phyloP scores from a whole-genome alignment of 768 basidiomycete genomes.

The Boletus vinaceobasis region DNA sequence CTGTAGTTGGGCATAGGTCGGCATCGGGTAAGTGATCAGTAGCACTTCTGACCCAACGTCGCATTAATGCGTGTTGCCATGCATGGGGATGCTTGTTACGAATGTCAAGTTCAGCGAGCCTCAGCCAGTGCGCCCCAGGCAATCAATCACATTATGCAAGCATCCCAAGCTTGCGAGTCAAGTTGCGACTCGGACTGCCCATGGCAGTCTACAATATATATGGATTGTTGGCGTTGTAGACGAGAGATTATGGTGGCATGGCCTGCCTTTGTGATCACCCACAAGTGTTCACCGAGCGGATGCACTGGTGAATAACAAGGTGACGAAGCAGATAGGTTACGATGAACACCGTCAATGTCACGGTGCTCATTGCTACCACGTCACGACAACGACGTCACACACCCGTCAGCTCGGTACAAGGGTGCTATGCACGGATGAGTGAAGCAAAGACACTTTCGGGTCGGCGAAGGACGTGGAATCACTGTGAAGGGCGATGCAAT shows the following conservation, averaged over 20 bases:
- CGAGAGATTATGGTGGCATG: neutral
- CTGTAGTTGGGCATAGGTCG: neutral
- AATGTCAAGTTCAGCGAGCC: neutral
- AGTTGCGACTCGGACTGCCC: too few species aligned
- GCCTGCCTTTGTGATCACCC: too few species aligned
- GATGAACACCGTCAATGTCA: too few species aligned
- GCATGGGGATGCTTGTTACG: neutral
- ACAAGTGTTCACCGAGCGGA: neutral
- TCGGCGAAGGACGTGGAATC: neutral
- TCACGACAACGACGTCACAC: neutral
- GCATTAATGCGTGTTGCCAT: neutral
- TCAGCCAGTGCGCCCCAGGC: too few species aligned
- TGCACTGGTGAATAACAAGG: neutral
- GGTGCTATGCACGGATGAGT: slow-evolving; percentile 10
- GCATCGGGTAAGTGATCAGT: too few species aligned
- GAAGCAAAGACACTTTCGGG: neutral
- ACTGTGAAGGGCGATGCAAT: neutral
- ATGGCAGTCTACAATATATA: too few species aligned
- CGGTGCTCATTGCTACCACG: neutral
- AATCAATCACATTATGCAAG: neutral
- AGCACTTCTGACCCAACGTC: neutral
- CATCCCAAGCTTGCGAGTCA: neutral
- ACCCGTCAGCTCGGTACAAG: slow-evolving; percentile 4
- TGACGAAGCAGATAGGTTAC: neutral
- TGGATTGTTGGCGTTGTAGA: neutral